Evolutionary conservation across 495 filamentous ascomycete species (phyloP), one percentile per base, ranked within the genome.

Genomic region (Paragyromitra xinjiangensis): DNA sequence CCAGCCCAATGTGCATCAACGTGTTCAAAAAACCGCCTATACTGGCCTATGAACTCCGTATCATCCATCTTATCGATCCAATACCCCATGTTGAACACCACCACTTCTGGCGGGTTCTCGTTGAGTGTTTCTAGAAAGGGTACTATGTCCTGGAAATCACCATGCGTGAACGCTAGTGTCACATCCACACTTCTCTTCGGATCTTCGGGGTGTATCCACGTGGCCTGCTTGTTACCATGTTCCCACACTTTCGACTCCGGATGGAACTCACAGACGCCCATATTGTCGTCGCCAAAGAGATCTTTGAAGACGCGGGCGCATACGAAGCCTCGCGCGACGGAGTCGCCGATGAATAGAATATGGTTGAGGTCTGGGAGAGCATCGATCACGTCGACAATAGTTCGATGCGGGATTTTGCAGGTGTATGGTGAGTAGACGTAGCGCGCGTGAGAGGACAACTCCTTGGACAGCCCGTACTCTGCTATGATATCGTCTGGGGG

Each of bases 321-420:
- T 34, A 80, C 62, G 37, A 73, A 78, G 14, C 78, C 51, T 6
- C 71, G 55, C 8, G 68, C 45, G 14, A 64, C 59, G 0, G 64
- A 71, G 39, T 73, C 75, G 0, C 78, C 76, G 63, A 75, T 67
- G 16, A 79, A 73, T 11, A 74, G 64, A 1, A 78, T 69, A 22
- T 78, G 70, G 0, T 56, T 24, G 26, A 79, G 37, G 12, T 26
- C 14, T 14, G 24, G 24, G 4, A 45, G 16, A 1, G 16, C 64
- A 6, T 61, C 59, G 14, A 75, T 53, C 6, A 51, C 64, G 7
- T 61, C 56, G n/a, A 51, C 64, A 40, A 64, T 63, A n/a, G 40
- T 71, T 11, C 59, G 40, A 34, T 75, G 64, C 1, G 63, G 63
- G 2, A 53, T 45, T 40, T 75, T 71, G 58, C 59, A 79, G 1